These are phyloP conservation scores for Kalmusia sp. DNA, from an alignment of 2,329 filamentous ascomycete genomes.

Conservation along the genomic window DNA sequence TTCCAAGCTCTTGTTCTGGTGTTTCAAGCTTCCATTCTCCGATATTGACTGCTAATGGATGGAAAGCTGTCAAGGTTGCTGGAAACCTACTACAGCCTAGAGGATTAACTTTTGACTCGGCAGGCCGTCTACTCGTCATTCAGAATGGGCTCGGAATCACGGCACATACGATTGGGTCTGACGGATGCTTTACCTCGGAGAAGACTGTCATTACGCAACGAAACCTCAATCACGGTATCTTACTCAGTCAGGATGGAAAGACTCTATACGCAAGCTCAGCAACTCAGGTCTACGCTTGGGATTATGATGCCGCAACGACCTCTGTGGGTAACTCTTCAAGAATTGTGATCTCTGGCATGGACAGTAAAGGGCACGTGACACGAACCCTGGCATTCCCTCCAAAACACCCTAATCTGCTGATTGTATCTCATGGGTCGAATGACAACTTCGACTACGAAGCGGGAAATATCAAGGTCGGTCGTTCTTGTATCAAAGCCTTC, in stretches of 20 bases:
- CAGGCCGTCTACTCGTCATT: constrained; percentile 51
- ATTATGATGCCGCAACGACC: constrained; percentile 31
- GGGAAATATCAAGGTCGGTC: constrained; percentile 58
- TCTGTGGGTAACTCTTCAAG: constrained; percentile 38
- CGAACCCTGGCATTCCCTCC: constrained; percentile 31
- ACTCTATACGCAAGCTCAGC: constrained; percentile 38
- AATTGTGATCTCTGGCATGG: constrained; percentile 34
- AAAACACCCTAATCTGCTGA: constrained; percentile 53
- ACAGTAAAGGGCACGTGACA: constrained; percentile 34
- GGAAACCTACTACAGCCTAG: constrained; percentile 49
- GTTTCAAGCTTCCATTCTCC: constrained; percentile 26
- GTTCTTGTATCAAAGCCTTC: constrained; percentile 69
- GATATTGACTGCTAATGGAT: constrained; percentile 27
- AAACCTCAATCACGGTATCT: constrained; percentile 40
- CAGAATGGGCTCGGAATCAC: constrained; percentile 49
- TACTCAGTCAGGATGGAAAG: constrained; percentile 35
- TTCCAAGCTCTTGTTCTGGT: constrained; percentile 30
- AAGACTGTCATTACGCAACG: constrained; percentile 30
- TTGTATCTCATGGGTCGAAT: constrained; percentile 71
- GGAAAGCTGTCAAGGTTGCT: constrained; percentile 47
- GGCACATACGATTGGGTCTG: constrained; percentile 46
- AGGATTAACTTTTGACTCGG: constrained; percentile 48
- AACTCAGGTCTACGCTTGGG: constrained; percentile 32
- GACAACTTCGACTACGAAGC: constrained; percentile 67
- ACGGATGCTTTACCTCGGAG: constrained; percentile 34